Conservation (phyloP, 345 rosid genomes). For the Linum tenue region DNA sequence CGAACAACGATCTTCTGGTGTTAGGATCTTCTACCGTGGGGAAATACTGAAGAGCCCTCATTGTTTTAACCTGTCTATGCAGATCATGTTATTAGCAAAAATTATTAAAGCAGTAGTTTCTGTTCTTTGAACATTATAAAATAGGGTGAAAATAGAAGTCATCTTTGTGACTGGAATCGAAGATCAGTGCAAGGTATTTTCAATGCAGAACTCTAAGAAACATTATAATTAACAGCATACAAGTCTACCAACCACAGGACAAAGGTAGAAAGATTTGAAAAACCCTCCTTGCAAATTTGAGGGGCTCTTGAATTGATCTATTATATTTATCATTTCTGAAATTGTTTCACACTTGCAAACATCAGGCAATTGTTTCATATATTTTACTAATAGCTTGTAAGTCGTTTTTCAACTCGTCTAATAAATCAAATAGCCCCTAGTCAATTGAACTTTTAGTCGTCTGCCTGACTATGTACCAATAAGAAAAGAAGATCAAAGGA, state of each 20-base stretch:
- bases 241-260: not conserved
- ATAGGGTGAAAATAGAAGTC: not conserved
- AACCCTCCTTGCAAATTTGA: too few relatives aligned
- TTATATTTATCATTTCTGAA: too few relatives aligned
- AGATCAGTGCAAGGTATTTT: not conserved
- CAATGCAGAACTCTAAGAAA: not conserved
- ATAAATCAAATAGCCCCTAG: slow-evolving; percentile 11
- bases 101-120: not conserved
- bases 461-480: not conserved
- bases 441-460: slow-evolving; percentile 12
- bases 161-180: not conserved
- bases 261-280: not conserved
- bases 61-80: slow-evolving; percentile 73
- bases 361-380: not conserved
- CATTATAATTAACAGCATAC: not conserved
- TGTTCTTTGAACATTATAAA: not conserved
- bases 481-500: slow-evolving; percentile 29
- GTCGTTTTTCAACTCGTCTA: not conserved
- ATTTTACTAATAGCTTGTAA: too few relatives aligned
- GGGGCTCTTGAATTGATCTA: not conserved
- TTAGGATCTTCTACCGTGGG: slow-evolving; percentile 96
- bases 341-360: not conserved
- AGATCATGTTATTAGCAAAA: slow-evolving; percentile 17
- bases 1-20: slow-evolving; percentile 84
- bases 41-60: slow-evolving; percentile 98